Percentiles rank a stretch among this genome's conserved stretches.
Conservation (phyloP, 2,329 filamentous ascomycete genomes). For the Thielaviopsis musarum region DNA sequence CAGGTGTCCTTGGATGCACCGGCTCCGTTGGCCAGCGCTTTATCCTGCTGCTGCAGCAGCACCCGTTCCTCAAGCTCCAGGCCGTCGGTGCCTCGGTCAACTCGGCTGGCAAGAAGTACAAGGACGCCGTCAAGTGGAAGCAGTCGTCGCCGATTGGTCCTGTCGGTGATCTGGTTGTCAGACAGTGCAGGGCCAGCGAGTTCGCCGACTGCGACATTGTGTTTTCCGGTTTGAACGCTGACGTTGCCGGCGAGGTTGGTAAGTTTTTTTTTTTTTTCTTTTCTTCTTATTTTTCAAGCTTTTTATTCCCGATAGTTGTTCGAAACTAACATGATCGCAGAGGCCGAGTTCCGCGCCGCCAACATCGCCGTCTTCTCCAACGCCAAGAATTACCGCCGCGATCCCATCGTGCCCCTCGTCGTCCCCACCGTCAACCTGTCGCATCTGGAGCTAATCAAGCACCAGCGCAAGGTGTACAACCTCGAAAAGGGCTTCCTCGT, state of each 20-base stretch:
- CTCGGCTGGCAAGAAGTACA: conserved; percentile 86
- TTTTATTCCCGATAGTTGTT: no score
- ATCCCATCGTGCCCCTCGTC: conserved; percentile 79
- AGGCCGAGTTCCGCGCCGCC: conserved; percentile 78
- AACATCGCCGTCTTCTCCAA: conserved; percentile 92
- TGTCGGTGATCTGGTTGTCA: conserved; percentile 66
- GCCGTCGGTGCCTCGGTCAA: conserved; percentile 79
- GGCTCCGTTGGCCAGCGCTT: conserved; percentile 93
- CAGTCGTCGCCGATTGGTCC: conserved; percentile 69
- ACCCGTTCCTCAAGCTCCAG: conserved; percentile 73
- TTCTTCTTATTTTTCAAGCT: neutral
- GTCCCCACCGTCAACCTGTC: conserved; percentile 87
- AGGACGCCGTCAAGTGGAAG: conserved; percentile 90
- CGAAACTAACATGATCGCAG: conserved; percentile 26
- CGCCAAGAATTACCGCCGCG: conserved; percentile 88
- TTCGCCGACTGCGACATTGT: conserved; percentile 85
- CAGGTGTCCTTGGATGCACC: conserved; percentile 73
- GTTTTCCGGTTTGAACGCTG: conserved; percentile 82
- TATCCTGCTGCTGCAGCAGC: conserved; percentile 75
- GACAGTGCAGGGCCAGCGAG: conserved; percentile 65
- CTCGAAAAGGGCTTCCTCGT: conserved; percentile 80
- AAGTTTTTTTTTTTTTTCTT: conserved; percentile 18
- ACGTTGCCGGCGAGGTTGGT: conserved; percentile 87
- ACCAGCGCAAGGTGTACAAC: conserved; percentile 58
- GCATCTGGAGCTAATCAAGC: conserved; percentile 76